These are phyloP conservation scores for Lagerstroemia fauriei DNA, from an alignment of 441 rosid species.

Conservation along the genomic window DNA sequence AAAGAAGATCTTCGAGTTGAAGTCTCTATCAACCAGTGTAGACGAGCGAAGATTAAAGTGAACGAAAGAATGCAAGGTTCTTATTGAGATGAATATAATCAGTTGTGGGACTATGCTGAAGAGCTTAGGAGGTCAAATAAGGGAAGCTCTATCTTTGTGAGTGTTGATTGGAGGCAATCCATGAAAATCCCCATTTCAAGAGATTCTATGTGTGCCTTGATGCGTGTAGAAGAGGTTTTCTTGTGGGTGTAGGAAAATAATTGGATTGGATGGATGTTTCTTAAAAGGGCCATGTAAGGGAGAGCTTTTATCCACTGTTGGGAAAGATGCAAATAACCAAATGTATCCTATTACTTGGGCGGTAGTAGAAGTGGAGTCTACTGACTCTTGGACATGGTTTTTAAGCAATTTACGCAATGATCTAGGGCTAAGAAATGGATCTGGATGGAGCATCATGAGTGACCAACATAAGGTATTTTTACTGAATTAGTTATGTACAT, in stretches of 20 bases:
- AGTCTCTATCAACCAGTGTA: background rate
- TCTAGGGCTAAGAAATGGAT: background rate
- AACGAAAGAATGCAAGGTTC: background rate
- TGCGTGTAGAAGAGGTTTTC: background rate
- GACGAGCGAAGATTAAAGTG: background rate
- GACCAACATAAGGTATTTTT: background rate
- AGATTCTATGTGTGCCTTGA: background rate
- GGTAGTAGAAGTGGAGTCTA: background rate
- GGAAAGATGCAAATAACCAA: slow-evolving; percentile 13
- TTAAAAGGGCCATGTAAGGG: background rate
- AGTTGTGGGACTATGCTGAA: background rate
- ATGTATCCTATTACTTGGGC: slow-evolving; percentile 5
- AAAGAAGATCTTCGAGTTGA: background rate
- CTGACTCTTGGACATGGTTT: background rate
- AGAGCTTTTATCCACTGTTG: background rate
- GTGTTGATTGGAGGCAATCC: background rate
- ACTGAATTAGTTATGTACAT: background rate
- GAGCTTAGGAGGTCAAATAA: background rate
- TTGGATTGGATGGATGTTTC: slow-evolving; percentile 13
- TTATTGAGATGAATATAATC: background rate
- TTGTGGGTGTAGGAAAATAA: background rate
- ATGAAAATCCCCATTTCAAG: background rate
- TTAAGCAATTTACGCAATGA: background rate
- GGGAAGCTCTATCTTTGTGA: background rate
- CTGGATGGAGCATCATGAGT: background rate